Evolutionary conservation across 2,329 filamentous ascomycete species (phyloP).

Genomic region (Scytalidium lignicola): DNA sequence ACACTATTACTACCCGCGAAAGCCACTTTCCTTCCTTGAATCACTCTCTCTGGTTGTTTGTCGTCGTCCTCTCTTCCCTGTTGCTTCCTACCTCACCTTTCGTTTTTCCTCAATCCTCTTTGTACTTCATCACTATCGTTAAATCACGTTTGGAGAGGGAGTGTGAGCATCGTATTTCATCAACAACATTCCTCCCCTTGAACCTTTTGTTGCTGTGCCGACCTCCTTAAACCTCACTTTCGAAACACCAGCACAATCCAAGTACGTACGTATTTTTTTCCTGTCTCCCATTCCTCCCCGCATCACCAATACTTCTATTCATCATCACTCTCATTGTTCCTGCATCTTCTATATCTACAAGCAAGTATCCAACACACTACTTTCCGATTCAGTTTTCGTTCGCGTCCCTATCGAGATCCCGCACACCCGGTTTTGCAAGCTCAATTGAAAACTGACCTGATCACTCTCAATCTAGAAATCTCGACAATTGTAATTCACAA

Average conservation of each 20-base stretch:
- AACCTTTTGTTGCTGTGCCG: background rate
- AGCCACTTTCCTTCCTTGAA: background rate
- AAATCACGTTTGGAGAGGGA: background rate
- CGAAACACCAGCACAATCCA: background rate
- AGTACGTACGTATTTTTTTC: too few relatives aligned
- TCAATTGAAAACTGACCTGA: background rate
- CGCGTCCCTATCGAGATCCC: too few relatives aligned
- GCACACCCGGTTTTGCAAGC: too few relatives aligned
- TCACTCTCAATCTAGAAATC: background rate
- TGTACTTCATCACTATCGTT: background rate
- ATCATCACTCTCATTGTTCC: too few relatives aligned
- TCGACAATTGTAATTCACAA: conserved; percentile 9
- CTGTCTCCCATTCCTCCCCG: too few relatives aligned
- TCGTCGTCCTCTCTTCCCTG: background rate
- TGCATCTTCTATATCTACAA: too few relatives aligned
- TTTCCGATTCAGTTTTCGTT: too few relatives aligned
- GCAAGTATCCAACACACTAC: too few relatives aligned
- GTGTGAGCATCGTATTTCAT: background rate
- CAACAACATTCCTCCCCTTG: background rate
- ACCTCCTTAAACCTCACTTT: background rate
- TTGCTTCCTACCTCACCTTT: background rate
- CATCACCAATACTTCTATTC: too few relatives aligned
- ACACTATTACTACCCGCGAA: background rate
- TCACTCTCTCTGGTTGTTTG: background rate
- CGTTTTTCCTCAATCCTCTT: background rate